Conservation (phyloP, 495 filamentous ascomycete species). For the Letharia columbiana region DNA sequence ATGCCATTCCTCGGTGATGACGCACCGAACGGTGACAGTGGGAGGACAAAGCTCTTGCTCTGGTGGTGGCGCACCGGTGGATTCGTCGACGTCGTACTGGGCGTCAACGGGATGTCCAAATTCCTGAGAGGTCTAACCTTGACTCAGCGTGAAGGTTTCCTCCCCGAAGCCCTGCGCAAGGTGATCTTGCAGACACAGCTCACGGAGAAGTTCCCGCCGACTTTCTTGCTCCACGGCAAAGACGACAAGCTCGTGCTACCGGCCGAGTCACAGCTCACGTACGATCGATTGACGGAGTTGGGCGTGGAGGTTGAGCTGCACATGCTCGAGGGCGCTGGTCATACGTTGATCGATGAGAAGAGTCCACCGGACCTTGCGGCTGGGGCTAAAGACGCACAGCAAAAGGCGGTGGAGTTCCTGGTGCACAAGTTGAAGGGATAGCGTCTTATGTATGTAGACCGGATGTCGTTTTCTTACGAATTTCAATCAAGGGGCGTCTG, state of each 20-base stretch:
- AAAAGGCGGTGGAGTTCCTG: not conserved
- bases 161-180: slow-evolving; percentile 23
- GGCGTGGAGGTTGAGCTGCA: slow-evolving; percentile 6
- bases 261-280: slow-evolving; percentile 19
- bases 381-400: not conserved
- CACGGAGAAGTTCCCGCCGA: slow-evolving; percentile 28
- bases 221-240: slow-evolving; percentile 31
- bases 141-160: slow-evolving; percentile 15
- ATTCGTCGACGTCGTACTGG: slow-evolving; percentile 20
- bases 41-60: slow-evolving; percentile 19
- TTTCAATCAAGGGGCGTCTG: not conserved
- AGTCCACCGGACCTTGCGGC: not conserved
- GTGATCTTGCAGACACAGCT: slow-evolving; percentile 31
- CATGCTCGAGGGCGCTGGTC: slow-evolving; percentile 2
- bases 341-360: not conserved
- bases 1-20: slow-evolving; percentile 7
- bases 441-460: not conserved
- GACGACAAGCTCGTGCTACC: slow-evolving; percentile 28
- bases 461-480: not conserved
- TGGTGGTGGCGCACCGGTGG: slow-evolving; percentile 24
- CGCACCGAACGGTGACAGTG: slow-evolving; percentile 21
- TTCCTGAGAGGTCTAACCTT: slow-evolving; percentile 3
- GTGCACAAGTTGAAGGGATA: not conserved
- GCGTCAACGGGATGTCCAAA: slow-evolving; percentile 11
- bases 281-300: not conserved